phyloP scores from a whole-genome alignment of 768 basidiomycete species.

The Mycena sanguinolenta region DNA sequence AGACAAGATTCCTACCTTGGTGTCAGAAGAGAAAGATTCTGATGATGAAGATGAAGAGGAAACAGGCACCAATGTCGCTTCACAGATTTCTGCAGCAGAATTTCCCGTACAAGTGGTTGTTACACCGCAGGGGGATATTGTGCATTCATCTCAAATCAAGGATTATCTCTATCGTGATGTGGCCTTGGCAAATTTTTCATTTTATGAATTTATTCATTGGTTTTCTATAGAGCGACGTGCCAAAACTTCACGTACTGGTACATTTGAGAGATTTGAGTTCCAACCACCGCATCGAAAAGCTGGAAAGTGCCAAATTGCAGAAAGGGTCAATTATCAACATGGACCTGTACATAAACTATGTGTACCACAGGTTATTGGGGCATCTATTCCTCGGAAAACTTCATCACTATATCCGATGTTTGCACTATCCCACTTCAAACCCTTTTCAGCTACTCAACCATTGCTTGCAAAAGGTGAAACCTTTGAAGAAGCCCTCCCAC shows the following conservation, averaged over 20 bases:
- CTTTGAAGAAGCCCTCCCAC: too few relatives aligned
- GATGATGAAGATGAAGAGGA: too few relatives aligned
- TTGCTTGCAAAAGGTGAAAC: too few relatives aligned
- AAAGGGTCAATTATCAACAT: neutral
- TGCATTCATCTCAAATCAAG: neutral
- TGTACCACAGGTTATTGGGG: neutral
- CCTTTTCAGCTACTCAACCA: neutral
- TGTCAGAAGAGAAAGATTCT: too few relatives aligned
- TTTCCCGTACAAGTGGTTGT: too few relatives aligned
- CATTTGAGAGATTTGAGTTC: neutral
- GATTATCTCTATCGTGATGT: neutral
- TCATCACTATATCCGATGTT: neutral
- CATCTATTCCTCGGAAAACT: neutral
- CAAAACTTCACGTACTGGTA: neutral
- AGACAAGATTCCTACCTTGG: too few relatives aligned
- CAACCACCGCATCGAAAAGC: neutral
- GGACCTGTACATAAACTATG: neutral
- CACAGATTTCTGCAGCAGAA: too few relatives aligned
- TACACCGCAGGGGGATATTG: too few relatives aligned
- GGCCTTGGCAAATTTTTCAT: neutral
- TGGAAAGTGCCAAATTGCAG: neutral
- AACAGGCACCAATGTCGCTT: too few relatives aligned
- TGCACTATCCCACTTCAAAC: neutral
- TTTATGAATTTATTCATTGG: neutral
- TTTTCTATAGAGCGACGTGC: neutral